Evolutionary conservation across 257 asterid species (phyloP).

Genomic region (Salvia splendens): DNA sequence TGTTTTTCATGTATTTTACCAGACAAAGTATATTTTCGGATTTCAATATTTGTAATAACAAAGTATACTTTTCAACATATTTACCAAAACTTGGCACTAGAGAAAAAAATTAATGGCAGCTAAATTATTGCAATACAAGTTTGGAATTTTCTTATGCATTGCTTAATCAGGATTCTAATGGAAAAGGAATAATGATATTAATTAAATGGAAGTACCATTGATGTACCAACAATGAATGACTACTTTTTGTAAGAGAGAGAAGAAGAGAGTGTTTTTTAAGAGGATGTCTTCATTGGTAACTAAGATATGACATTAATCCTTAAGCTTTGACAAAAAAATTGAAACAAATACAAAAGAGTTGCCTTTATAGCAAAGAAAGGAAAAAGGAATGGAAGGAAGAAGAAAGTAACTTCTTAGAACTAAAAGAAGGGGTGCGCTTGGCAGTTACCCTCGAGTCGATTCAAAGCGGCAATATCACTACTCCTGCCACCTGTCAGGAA

Average conservation of each 20-base stretch:
- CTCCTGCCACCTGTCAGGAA: constrained; percentile 63
- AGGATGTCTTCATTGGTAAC: constrained; percentile 14
- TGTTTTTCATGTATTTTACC: not conserved
- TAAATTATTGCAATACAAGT: constrained; percentile 7
- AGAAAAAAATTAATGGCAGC: not conserved
- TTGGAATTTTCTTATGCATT: constrained; percentile 7
- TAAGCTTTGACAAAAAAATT: constrained; percentile 8
- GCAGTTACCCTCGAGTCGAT: constrained; percentile 64
- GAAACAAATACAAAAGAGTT: not conserved
- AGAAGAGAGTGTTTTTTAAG: not conserved
- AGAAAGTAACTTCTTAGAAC: not conserved
- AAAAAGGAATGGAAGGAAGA: not conserved
- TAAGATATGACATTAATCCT: constrained; percentile 5
- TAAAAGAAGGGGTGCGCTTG: not conserved
- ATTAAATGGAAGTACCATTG: constrained; percentile 3
- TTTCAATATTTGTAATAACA: not conserved
- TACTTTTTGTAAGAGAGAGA: constrained; percentile 5
- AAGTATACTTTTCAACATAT: not conserved
- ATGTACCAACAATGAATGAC: constrained; percentile 12
- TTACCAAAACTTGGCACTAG: not conserved
- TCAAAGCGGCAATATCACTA: constrained; percentile 51
- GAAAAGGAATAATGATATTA: not conserved
- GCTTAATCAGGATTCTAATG: too few species aligned
- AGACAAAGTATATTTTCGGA: not conserved
- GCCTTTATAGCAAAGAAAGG: not conserved